phyloP scores from a whole-genome alignment of 1,284 basidiomycete genomes.

The Cerrena zonata region DNA sequence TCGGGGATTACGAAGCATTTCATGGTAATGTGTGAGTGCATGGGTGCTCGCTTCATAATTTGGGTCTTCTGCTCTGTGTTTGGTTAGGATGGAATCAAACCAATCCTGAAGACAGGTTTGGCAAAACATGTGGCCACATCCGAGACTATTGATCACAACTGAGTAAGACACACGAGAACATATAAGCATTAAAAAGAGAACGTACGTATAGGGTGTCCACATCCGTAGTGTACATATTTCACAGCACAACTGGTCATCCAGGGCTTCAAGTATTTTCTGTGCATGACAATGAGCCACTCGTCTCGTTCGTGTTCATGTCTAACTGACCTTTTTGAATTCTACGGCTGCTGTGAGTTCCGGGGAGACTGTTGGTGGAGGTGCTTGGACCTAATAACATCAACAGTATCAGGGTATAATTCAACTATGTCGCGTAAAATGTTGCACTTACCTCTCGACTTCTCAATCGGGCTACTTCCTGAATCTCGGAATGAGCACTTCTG shows the following conservation, averaged over 20 bases:
- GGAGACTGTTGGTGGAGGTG: neutral
- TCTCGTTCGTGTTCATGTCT: neutral
- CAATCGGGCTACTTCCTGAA: neutral
- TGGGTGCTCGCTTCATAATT: slow-evolving; percentile 31
- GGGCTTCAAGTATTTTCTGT: slow-evolving; percentile 33
- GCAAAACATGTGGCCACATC: slow-evolving; percentile 70
- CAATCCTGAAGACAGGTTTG: slow-evolving; percentile 57
- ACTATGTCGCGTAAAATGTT: too few relatives aligned
- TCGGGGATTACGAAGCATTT: slow-evolving; percentile 16
- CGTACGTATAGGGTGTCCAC: slow-evolving; percentile 62
- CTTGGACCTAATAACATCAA: slow-evolving; percentile 20
- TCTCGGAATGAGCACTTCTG: neutral
- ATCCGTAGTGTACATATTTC: slow-evolving; percentile 57
- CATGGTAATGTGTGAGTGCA: slow-evolving; percentile 12
- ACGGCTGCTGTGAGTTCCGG: neutral
- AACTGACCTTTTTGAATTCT: neutral
- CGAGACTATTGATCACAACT: slow-evolving; percentile 35
- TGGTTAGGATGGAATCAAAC: slow-evolving; percentile 49
- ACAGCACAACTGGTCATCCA: slow-evolving; percentile 54
- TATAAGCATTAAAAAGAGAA: slow-evolving; percentile 10
- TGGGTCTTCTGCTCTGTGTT: slow-evolving; percentile 46
- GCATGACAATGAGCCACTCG: slow-evolving; percentile 6
- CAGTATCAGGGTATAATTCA: slow-evolving; percentile 15
- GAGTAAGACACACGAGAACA: slow-evolving; percentile 1
- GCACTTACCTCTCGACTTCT: too few relatives aligned